These are phyloP conservation scores for Amaranthus hypochondriacus DNA, from an alignment of 148 eudicot genomes.

Conservation along the genomic window DNA sequence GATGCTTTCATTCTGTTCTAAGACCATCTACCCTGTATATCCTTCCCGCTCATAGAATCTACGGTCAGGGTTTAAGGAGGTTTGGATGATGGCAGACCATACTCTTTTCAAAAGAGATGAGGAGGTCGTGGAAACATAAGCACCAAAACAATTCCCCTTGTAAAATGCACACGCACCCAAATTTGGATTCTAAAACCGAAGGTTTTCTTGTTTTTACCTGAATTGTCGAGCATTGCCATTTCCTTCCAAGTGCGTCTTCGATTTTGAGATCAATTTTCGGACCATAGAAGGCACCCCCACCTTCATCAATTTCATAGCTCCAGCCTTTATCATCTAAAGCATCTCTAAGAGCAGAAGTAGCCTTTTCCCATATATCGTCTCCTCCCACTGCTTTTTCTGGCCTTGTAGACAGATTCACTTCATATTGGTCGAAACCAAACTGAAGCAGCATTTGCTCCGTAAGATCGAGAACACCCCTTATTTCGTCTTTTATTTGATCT, in stretches of 20 bases:
- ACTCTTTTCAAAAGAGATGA: neutral
- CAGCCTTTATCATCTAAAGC: constrained; percentile 96
- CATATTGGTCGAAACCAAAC: constrained; percentile 90
- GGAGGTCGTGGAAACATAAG: neutral
- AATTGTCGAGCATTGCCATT: constrained; percentile 98
- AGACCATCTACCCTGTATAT: too few relatives aligned
- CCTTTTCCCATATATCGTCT: constrained; percentile 96
- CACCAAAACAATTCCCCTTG: neutral
- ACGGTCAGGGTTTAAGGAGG: too few relatives aligned
- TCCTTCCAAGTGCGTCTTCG: constrained; percentile 99
- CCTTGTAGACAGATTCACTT: constrained; percentile 90
- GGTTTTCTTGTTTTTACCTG: constrained; percentile 41
- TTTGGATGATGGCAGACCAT: too few relatives aligned
- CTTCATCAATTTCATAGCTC: constrained; percentile 88
- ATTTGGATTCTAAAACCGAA: neutral
- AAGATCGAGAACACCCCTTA: constrained; percentile 91
- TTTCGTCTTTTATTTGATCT: constrained; percentile 93
- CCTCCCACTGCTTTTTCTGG: constrained; percentile 93
- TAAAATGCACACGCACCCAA: neutral
- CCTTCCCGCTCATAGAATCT: too few relatives aligned
- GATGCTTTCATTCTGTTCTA: neutral
- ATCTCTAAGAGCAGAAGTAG: constrained; percentile 81
- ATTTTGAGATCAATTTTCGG: constrained; percentile 98
- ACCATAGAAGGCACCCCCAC: constrained; percentile 99
- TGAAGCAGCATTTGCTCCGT: constrained; percentile 80